Conservation (phyloP, 2,329 filamentous ascomycete genomes). For the Shiraia bambusicola region DNA sequence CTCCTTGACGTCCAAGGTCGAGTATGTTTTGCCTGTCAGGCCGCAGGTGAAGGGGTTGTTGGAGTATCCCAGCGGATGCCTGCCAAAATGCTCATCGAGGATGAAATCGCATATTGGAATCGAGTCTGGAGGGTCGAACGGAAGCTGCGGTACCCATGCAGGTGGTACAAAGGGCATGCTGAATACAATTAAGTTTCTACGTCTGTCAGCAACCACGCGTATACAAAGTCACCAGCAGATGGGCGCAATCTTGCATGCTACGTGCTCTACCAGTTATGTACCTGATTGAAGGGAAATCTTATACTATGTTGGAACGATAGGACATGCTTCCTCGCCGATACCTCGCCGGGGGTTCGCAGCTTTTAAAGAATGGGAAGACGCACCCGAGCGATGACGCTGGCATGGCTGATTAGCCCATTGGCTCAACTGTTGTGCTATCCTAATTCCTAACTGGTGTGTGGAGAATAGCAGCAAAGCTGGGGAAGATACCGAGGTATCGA, state of each 20-base stretch:
- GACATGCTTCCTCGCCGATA: too few relatives aligned
- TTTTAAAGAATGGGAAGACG: too few relatives aligned
- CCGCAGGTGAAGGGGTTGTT: conserved; percentile 76
- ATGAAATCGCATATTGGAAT: conserved; percentile 77
- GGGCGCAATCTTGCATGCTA: not conserved
- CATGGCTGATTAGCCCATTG: too few relatives aligned
- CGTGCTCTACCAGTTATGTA: not conserved
- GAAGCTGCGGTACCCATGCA: conserved; percentile 61
- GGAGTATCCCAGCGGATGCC: conserved; percentile 63
- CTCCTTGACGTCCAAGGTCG: conserved; percentile 62
- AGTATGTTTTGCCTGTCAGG: conserved; percentile 68
- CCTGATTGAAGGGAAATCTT: not conserved
- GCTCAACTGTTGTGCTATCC: conserved; percentile 2
- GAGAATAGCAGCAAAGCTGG: conserved; percentile 14
- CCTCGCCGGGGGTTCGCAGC: too few relatives aligned
- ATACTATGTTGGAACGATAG: not conserved
- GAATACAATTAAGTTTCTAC: not conserved
- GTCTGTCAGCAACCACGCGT: not conserved
- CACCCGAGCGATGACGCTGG: too few relatives aligned
- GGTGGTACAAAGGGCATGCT: conserved; percentile 60
- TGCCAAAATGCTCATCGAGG: conserved; percentile 69
- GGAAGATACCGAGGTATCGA: conserved; percentile 16
- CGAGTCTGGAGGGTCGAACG: conserved; percentile 69
- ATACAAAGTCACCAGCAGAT: not conserved
- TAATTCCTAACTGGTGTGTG: not conserved